Evolutionary conservation across 371 early-diverging fungal genomes (phyloP).

Genomic region (Nematocida ausubeli): DNA sequence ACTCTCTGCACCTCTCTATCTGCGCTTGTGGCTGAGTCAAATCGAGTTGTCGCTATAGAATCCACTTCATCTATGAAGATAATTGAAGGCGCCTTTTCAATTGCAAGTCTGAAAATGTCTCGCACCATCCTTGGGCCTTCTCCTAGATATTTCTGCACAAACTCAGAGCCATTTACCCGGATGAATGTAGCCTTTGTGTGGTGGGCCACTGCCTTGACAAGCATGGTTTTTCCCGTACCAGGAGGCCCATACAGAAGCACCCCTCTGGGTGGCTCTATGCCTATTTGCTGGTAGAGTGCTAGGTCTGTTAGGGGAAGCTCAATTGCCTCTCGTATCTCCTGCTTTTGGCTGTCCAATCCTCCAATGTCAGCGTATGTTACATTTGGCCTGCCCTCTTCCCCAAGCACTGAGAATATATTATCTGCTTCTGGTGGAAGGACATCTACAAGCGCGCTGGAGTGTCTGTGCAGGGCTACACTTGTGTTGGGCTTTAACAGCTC

Average conservation of each 20-base stretch:
- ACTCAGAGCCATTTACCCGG: constrained; percentile 85
- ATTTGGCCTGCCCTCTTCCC: constrained; percentile 65
- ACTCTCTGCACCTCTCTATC: constrained; percentile 99
- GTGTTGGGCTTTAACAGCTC: constrained; percentile 92
- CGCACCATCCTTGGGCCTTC: constrained; percentile 75
- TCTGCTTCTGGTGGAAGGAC: constrained; percentile 70
- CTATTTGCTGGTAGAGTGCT: constrained; percentile 86
- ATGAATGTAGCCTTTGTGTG: constrained; percentile 76
- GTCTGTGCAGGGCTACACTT: constrained; percentile 92
- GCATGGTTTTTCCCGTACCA: constrained; percentile 93
- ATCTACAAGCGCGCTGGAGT: constrained; percentile 83
- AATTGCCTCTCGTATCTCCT: constrained; percentile 90
- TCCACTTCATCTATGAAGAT: constrained; percentile 98
- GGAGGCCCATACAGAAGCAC: constrained; percentile 91
- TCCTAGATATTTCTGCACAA: constrained; percentile 85
- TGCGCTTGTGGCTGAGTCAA: constrained; percentile 97
- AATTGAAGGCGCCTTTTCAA: constrained; percentile 76
- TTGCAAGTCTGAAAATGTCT: constrained; percentile 71
- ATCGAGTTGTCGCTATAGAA: constrained; percentile 92
- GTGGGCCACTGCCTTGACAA: constrained; percentile 95
- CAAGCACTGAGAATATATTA: constrained; percentile 66
- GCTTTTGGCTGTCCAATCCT: constrained; percentile 88
- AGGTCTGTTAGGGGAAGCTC: constrained; percentile 91
- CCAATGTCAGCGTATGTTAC: constrained; percentile 97
- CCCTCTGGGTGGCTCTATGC: constrained; percentile 90